Conservation (phyloP, 1,284 basidiomycete genomes). For the Tremellales sp. region DNA sequence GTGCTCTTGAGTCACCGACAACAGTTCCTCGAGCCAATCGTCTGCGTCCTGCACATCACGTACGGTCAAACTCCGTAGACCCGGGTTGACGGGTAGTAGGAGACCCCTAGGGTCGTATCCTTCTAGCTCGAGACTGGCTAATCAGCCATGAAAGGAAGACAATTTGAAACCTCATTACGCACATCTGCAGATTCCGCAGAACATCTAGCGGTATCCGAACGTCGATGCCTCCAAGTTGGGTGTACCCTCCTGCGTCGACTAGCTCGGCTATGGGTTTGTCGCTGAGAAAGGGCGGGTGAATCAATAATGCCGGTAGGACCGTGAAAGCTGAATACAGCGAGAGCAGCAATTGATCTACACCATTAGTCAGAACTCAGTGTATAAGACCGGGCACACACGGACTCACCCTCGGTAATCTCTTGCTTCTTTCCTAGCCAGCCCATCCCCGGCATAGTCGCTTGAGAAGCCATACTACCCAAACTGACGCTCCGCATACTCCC, state of each 20-base stretch:
- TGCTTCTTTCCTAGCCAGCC: constrained; percentile 39
- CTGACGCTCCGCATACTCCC: constrained; percentile 45
- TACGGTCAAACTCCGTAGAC: constrained; percentile 41
- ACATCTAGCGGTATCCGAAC: constrained; percentile 46
- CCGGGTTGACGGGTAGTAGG: constrained; percentile 33
- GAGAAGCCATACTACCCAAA: constrained; percentile 21
- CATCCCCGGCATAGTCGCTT: constrained; percentile 7
- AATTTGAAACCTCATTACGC: constrained; percentile 12
- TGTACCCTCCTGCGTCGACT: constrained; percentile 44
- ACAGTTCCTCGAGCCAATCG: constrained; percentile 45
- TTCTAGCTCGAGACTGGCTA: constrained; percentile 44
- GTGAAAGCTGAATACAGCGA: constrained; percentile 45
- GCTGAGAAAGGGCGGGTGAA: constrained; percentile 41
- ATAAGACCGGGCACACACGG: neutral
- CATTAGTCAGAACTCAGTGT: neutral
- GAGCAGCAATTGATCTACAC: constrained; percentile 37
- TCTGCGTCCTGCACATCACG: constrained; percentile 45
- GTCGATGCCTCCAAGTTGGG: constrained; percentile 43
- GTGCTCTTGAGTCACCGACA: constrained; percentile 11
- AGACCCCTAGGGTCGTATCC: constrained; percentile 43
- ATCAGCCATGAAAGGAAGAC: constrained; percentile 3
- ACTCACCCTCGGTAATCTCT: constrained; percentile 41
- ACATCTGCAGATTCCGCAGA: constrained; percentile 44
- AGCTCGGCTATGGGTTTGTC: constrained; percentile 44
- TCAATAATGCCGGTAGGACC: constrained; percentile 41